phyloP scores from a whole-genome alignment of 768 basidiomycete genomes.

The Boletus sensibilis region DNA sequence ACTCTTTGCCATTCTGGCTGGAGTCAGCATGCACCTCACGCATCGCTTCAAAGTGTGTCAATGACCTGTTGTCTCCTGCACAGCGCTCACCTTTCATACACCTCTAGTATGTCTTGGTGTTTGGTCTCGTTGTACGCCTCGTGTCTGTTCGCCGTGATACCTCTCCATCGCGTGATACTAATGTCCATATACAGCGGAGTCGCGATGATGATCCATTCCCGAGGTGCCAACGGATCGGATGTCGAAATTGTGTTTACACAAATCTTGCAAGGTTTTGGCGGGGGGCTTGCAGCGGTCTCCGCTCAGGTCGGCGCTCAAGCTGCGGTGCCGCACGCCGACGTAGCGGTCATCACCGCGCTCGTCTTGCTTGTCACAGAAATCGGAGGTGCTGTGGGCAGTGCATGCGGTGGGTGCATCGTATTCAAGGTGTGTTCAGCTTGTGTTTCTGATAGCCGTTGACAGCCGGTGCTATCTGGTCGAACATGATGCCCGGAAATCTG shows the following conservation, averaged over 20 bases:
- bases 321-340: slow-evolving; percentile 59
- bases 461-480: slow-evolving; percentile 68
- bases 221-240: slow-evolving; percentile 55
- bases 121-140: slow-evolving; percentile 59
- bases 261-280: slow-evolving; percentile 71
- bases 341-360: slow-evolving; percentile 65
- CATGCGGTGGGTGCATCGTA: slow-evolving; percentile 43
- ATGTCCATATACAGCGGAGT: slow-evolving; percentile 44
- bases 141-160: slow-evolving; percentile 30
- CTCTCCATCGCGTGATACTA: not conserved
- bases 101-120: slow-evolving; percentile 46
- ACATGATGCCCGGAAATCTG: slow-evolving; percentile 63
- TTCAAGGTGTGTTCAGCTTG: not conserved
- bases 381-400: slow-evolving; percentile 64
- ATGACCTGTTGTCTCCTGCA: not conserved
- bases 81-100: not conserved
- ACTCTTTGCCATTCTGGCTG: slow-evolving; percentile 61
- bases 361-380: slow-evolving; percentile 70
- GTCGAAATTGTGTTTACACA: slow-evolving; percentile 64
- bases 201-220: slow-evolving; percentile 67
- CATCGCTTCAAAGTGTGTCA: slow-evolving; percentile 53
- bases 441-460: not conserved
- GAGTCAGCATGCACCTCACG: slow-evolving; percentile 51
- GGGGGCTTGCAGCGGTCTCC: slow-evolving; percentile 62
- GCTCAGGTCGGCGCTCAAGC: slow-evolving; percentile 65